These are phyloP conservation scores for Euphorbia peplus DNA, from an alignment of 345 rosid species.

Conservation along the genomic window DNA sequence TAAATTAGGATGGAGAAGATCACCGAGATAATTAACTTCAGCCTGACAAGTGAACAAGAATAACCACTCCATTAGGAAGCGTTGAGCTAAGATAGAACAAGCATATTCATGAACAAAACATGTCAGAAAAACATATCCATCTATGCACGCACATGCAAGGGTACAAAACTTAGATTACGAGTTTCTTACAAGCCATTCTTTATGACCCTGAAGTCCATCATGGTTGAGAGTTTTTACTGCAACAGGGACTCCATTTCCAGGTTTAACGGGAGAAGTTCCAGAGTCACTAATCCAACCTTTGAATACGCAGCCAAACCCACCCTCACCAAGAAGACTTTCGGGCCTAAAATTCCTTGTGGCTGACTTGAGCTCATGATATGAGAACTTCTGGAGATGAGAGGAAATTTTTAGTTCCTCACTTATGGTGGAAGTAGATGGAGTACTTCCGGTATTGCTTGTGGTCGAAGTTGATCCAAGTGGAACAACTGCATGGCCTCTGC, in stretches of 20 bases:
- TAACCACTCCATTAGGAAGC: constrained; percentile 4
- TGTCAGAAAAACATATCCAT: background rate
- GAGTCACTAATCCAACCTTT: constrained; percentile 94
- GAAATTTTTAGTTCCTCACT: constrained; percentile 21
- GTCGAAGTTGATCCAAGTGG: constrained; percentile 20
- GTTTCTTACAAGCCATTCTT: constrained; percentile 84
- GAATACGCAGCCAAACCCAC: constrained; percentile 89
- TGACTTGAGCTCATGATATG: constrained; percentile 24
- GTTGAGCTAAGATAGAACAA: background rate
- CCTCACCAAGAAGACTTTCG: constrained; percentile 29
- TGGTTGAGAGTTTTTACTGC: constrained; percentile 88
- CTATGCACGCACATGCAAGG: too few relatives aligned
- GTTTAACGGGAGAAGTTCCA: constrained; percentile 89
- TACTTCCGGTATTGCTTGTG: constrained; percentile 19
- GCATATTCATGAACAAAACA: constrained; percentile 4
- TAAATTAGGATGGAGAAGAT: constrained; percentile 23
- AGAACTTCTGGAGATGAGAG: constrained; percentile 24
- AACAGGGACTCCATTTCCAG: constrained; percentile 86
- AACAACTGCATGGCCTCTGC: constrained; percentile 20
- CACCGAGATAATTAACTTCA: constrained; percentile 27
- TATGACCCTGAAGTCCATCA: constrained; percentile 96
- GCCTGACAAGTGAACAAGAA: constrained; percentile 14
- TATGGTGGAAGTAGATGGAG: constrained; percentile 18
- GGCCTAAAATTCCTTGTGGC: constrained; percentile 28
- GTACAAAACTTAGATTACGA: background rate